Evolutionary conservation across 306 rosid genomes (phyloP).

Genomic region (Dicorynia guianensis): DNA sequence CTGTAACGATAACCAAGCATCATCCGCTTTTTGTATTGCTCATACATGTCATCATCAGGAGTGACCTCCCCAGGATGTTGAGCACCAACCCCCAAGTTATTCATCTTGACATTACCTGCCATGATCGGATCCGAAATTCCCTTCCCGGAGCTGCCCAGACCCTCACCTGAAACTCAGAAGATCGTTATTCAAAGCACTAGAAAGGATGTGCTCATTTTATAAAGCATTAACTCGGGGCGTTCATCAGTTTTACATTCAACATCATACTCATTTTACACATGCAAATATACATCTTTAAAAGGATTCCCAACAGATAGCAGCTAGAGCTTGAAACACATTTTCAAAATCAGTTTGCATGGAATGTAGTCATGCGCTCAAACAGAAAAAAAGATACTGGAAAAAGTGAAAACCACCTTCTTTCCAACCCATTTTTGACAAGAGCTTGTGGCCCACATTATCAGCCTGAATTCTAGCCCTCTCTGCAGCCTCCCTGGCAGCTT

Average conservation of each 20-base stretch:
- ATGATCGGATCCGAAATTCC: conserved; percentile 91
- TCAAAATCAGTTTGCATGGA: background rate
- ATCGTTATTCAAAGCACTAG: conserved; percentile 33
- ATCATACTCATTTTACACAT: background rate
- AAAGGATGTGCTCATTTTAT: background rate
- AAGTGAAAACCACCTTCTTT: conserved; percentile 72
- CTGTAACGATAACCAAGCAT: conserved; percentile 98
- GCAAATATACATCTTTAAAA: background rate
- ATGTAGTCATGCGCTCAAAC: conserved; percentile 4
- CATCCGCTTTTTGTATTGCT: conserved; percentile 99
- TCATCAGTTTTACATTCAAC: background rate
- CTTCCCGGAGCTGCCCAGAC: conserved; percentile 86
- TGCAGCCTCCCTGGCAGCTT: conserved; percentile 75
- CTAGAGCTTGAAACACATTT: background rate
- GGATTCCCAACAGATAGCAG: background rate
- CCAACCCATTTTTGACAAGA: conserved; percentile 96
- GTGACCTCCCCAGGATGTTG: conserved; percentile 91
- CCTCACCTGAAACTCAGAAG: conserved; percentile 75
- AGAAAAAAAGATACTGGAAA: conserved; percentile 7
- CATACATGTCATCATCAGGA: conserved; percentile 91
- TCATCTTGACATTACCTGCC: conserved; percentile 89
- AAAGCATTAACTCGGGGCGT: background rate
- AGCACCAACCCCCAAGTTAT: conserved; percentile 99
- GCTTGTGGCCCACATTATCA: conserved; percentile 95
- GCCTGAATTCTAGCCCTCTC: conserved; percentile 95